Percentiles rank a stretch among this genome's conserved stretches.
These are phyloP conservation scores for Bertia moriformis DNA, from an alignment of 2,329 filamentous ascomycete species.

Conservation along the genomic window DNA sequence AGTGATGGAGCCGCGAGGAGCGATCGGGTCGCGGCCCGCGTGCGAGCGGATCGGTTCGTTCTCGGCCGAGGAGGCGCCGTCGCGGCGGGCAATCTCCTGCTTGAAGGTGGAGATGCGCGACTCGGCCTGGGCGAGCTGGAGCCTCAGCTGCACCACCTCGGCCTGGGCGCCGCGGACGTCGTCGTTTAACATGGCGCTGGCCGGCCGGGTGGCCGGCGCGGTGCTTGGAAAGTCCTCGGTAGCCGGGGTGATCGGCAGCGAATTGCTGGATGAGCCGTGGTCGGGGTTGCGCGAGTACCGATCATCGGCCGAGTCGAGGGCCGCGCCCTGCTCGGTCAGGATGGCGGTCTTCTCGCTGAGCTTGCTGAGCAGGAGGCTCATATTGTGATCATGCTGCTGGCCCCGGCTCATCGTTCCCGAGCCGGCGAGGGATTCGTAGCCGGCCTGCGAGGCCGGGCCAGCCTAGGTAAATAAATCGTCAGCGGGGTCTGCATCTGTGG, in stretches of 20 bases:
- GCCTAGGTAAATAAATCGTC: slow-evolving; percentile 5
- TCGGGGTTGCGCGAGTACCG: slow-evolving; percentile 19
- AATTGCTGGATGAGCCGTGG: slow-evolving; percentile 37
- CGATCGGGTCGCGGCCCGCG: slow-evolving; percentile 30
- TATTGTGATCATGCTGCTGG: too few relatives aligned
- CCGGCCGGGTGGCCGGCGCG: slow-evolving; percentile 32
- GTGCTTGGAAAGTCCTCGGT: slow-evolving; percentile 35
- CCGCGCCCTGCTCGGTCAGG: slow-evolving; percentile 7
- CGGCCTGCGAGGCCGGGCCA: slow-evolving; percentile 4
- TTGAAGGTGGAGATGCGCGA: slow-evolving; percentile 59
- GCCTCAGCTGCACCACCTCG: slow-evolving; percentile 54
- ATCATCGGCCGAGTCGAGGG: slow-evolving; percentile 17
- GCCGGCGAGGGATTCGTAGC: too few relatives aligned
- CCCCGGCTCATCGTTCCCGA: too few relatives aligned
- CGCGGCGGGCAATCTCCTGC: slow-evolving; percentile 54
- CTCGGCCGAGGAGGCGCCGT: slow-evolving; percentile 45
- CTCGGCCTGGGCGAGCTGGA: slow-evolving; percentile 59
- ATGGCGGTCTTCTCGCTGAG: not conserved
- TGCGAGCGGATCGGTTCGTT: slow-evolving; percentile 35
- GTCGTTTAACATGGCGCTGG: slow-evolving; percentile 33
- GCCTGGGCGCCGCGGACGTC: slow-evolving; percentile 26
- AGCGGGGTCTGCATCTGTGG: too few relatives aligned
- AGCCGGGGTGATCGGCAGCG: slow-evolving; percentile 47
- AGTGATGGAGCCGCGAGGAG: slow-evolving; percentile 21
- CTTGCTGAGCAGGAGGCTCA: not conserved